These are phyloP conservation scores for Eucalyptus melliodora DNA, from an alignment of 345 rosid species.

Conservation along the genomic window DNA sequence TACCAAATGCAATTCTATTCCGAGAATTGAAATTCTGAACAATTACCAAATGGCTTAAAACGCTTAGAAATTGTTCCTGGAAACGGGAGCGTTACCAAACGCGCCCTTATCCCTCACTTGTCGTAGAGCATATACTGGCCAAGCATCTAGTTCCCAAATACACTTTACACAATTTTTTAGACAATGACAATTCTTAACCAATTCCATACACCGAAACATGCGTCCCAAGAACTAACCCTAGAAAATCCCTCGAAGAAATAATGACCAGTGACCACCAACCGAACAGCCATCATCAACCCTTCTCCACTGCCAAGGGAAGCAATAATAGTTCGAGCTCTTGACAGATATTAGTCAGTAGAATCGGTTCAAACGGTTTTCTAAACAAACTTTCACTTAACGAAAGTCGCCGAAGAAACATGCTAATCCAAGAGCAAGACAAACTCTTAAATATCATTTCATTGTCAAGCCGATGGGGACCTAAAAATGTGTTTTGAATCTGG, in stretches of 20 bases:
- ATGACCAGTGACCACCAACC: background rate
- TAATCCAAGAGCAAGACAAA: background rate
- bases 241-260: background rate
- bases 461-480: background rate
- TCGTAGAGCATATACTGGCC: background rate
- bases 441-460: background rate
- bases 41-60: fast-evolving
- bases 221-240: background rate
- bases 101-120: background rate
- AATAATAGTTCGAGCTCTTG: background rate
- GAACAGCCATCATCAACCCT: background rate
- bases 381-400: background rate
- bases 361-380: background rate
- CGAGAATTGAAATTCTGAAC: no score
- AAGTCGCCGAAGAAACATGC: background rate
- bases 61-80: fast-evolving
- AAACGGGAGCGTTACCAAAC: no score
- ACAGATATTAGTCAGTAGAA: background rate
- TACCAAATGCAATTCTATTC: fast-evolving
- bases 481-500: background rate
- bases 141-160: background rate
- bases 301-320: background rate
- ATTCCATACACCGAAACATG: background rate
- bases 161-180: background rate
- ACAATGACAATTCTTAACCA: background rate